Evolutionary conservation across 257 asterid species (phyloP).

Genomic region (Gentiana macrophylla): DNA sequence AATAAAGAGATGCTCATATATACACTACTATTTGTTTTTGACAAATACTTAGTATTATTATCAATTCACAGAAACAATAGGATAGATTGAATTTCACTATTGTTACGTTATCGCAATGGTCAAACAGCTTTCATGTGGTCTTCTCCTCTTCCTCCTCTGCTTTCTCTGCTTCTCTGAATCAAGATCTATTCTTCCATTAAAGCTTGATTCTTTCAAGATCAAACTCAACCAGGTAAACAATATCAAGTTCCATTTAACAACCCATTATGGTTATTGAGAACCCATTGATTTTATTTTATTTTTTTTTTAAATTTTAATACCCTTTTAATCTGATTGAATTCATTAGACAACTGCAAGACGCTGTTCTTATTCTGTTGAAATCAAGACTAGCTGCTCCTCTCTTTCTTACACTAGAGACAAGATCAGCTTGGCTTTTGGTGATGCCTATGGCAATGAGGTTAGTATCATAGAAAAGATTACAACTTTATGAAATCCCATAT

Average conservation of each 20-base stretch:
- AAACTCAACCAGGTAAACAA: slow-evolving; percentile 7
- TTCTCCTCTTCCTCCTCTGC: slow-evolving; percentile 5
- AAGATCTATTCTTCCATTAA: not conserved
- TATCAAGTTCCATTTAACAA: not conserved
- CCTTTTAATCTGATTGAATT: not conserved
- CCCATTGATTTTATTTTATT: not conserved
- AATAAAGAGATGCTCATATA: too few relatives aligned
- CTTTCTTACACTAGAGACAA: slow-evolving; percentile 23
- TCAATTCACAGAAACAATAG: too few relatives aligned
- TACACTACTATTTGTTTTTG: too few relatives aligned
- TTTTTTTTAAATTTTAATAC: not conserved
- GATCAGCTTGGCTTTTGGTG: slow-evolving; percentile 2
- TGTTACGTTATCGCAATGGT: not conserved
- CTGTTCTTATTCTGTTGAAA: slow-evolving; percentile 25
- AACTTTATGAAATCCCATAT: not conserved
- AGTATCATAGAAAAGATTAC: not conserved
- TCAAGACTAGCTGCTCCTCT: slow-evolving; percentile 45
- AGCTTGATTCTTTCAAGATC: slow-evolving; percentile 8
- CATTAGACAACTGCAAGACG: slow-evolving; percentile 8
- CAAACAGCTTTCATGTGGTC: slow-evolving; percentile 1
- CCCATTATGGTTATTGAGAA: not conserved
- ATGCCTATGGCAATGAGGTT: slow-evolving; percentile 31
- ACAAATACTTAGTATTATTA: too few relatives aligned
- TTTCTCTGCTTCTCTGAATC: slow-evolving; percentile 6
- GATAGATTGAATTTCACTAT: too few relatives aligned